phyloP scores from a whole-genome alignment of 768 basidiomycete genomes.

The Kwoniella newhampshirensis region DNA sequence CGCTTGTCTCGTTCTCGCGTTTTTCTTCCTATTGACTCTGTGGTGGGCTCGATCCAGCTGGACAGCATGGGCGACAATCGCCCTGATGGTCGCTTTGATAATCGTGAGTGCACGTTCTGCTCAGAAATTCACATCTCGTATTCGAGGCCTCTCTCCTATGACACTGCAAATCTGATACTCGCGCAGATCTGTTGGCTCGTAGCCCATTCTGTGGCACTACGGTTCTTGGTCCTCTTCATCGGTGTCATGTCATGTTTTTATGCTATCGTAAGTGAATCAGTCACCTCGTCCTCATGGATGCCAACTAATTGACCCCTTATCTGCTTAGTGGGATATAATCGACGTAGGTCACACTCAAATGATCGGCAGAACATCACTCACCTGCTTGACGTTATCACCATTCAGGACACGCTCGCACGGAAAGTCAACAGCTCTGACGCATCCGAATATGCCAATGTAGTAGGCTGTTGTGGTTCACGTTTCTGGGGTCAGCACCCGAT shows the following conservation, averaged over 20 bases:
- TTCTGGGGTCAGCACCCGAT: constrained; percentile 49
- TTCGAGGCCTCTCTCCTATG: too few species aligned
- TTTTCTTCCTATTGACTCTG: constrained; percentile 49
- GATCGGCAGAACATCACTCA: not conserved
- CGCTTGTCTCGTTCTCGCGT: constrained; percentile 45
- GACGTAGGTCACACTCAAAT: constrained; percentile 39
- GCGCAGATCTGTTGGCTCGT: constrained; percentile 47
- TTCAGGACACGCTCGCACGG: constrained; percentile 48
- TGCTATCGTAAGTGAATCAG: constrained; percentile 36
- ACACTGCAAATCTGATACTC: too few species aligned
- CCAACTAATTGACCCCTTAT: not conserved
- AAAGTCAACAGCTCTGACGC: constrained; percentile 54
- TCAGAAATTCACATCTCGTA: too few species aligned
- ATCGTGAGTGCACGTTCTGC: constrained; percentile 27
- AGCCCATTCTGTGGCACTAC: constrained; percentile 45
- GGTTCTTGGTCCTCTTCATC: constrained; percentile 52
- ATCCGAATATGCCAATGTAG: constrained; percentile 50
- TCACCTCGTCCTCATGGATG: too few species aligned
- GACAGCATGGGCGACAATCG: constrained; percentile 49
- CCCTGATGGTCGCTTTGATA: constrained; percentile 44
- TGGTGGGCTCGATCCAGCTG: constrained; percentile 52
- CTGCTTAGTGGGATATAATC: constrained; percentile 50
- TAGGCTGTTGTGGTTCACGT: constrained; percentile 50
- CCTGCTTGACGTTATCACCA: not conserved
- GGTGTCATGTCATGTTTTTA: constrained; percentile 54